These are phyloP conservation scores for Exophiala mesophila DNA, from an alignment of 2,329 filamentous ascomycete species.

Conservation along the genomic window DNA sequence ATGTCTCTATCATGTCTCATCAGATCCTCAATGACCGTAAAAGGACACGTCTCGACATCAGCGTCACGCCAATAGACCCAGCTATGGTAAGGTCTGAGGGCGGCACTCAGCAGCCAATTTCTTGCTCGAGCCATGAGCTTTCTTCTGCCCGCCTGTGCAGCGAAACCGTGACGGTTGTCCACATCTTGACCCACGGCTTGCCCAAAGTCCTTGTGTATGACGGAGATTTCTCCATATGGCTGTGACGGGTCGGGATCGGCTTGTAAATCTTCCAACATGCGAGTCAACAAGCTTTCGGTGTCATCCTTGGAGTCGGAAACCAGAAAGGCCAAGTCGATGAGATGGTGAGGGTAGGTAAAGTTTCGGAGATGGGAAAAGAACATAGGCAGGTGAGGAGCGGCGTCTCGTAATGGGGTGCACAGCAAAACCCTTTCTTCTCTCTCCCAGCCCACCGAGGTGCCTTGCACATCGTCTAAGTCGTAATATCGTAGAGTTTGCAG, in stretches of 20 bases:
- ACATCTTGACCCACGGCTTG: conserved; percentile 98
- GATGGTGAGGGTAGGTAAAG: conserved; percentile 92
- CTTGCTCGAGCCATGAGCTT: conserved; percentile 97
- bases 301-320: conserved; percentile 96
- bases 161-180: conserved; percentile 94
- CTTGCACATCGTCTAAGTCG: conserved; percentile 85
- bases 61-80: conserved; percentile 99
- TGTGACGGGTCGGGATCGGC: conserved; percentile 71
- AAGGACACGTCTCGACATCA: conserved; percentile 94
- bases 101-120: conserved; percentile 94
- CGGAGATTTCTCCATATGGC: conserved; percentile 91
- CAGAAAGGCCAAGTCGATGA: conserved; percentile 93
- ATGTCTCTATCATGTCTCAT: conserved; percentile 99
- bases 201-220: conserved; percentile 98
- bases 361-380: conserved; percentile 98
- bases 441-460: conserved; percentile 91
- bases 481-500: conserved; percentile 97
- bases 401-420: conserved; percentile 90
- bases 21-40: conserved; percentile 92
- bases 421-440: conserved; percentile 90
- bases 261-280: conserved; percentile 74
- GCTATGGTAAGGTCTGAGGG: conserved; percentile 87
- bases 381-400: conserved; percentile 87
- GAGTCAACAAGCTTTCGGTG: conserved; percentile 70
- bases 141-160: conserved; percentile 84